Evolutionary conservation across 495 filamentous ascomycete species (phyloP), one percentile per base, ranked within the genome.

Genomic region (Cercophora sp.): DNA sequence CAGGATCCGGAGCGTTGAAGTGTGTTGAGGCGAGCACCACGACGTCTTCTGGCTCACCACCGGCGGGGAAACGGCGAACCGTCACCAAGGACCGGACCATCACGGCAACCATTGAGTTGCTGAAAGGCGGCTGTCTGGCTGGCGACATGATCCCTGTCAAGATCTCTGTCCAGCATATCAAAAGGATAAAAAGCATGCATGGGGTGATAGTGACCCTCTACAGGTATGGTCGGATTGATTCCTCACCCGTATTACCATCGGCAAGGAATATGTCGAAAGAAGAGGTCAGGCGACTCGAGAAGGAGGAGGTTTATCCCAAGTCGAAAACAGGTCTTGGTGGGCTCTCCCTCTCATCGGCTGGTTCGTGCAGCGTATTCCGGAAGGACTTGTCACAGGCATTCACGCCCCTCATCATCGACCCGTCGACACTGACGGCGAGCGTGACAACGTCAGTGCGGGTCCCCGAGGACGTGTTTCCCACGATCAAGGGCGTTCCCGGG

Each of bases 121-220:
- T 85, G 40, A 87, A 86, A 69, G 84, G 86, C 8, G 93, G 94
- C 47, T 91, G 86, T 67, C 78, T 98, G 18, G 84, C 88, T 1
- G 93, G 93, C 11, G 93, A 97, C 58, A 79, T 79, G 16, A 72
- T 98, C 20, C 82, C 88, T 1, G 74, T 98, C 34, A 86, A 81
- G 60, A 83, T 96, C 48, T 82, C 78, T 0, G 84, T 98, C 53
- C 84, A 87, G 60, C 94, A 96, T 59, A 89, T 81, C 42, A 92
- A 91, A 59, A 80, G 82, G 44, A 84, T 96, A 62, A 89, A 87
- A 64, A 96, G 87, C 62, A 75, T 95, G 71, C 85, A 91, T 58
- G 93, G 93, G 0, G 87, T 96, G 43, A 93, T 98, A 51, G 77
- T 96, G 23, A 98, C 93, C 1, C 74, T 98, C 4, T 96, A 96